These are phyloP conservation scores for Triticum urartu DNA, from an alignment of 176 grass and related monocot species.

Conservation along the genomic window DNA sequence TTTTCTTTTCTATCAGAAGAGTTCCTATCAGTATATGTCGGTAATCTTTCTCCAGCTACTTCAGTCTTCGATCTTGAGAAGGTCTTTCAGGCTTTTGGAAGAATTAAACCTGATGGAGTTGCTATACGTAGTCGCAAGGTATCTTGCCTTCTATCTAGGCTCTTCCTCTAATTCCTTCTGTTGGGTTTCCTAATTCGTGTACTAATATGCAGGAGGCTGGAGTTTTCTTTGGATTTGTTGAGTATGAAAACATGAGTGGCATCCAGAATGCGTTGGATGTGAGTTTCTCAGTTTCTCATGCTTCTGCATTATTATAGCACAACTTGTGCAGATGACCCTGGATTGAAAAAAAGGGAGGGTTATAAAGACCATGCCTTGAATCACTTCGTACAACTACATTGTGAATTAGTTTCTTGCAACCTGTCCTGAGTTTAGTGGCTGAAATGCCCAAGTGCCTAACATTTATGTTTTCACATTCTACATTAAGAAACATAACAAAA, in stretches of 20 bases:
- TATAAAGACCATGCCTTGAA: background rate
- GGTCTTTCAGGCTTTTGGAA: slow-evolving; percentile 63
- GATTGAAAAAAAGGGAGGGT: background rate
- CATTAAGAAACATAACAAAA: background rate
- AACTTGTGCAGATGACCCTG: background rate
- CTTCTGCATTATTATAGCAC: slow-evolving; percentile 12
- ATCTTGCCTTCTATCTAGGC: slow-evolving; percentile 11
- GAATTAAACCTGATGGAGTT: slow-evolving; percentile 65
- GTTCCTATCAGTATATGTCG: slow-evolving; percentile 59
- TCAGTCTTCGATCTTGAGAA: slow-evolving; percentile 67
- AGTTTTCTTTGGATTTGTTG: slow-evolving; percentile 72
- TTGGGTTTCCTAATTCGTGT: slow-evolving; percentile 11
- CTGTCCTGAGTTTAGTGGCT: background rate
- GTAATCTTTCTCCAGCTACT: slow-evolving; percentile 69
- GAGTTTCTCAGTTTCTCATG: slow-evolving; percentile 21
- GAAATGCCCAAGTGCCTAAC: background rate
- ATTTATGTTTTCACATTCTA: background rate
- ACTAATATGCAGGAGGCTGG: slow-evolving; percentile 56
- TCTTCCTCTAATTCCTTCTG: background rate
- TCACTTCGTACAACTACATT: background rate
- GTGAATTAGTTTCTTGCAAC: background rate
- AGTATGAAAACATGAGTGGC: slow-evolving; percentile 58
- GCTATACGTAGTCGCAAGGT: slow-evolving; percentile 82
- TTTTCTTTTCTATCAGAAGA: slow-evolving; percentile 42
- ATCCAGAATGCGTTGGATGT: slow-evolving; percentile 68